Conservation (phyloP, 768 basidiomycete species). For the Phaffia tasmanica region DNA sequence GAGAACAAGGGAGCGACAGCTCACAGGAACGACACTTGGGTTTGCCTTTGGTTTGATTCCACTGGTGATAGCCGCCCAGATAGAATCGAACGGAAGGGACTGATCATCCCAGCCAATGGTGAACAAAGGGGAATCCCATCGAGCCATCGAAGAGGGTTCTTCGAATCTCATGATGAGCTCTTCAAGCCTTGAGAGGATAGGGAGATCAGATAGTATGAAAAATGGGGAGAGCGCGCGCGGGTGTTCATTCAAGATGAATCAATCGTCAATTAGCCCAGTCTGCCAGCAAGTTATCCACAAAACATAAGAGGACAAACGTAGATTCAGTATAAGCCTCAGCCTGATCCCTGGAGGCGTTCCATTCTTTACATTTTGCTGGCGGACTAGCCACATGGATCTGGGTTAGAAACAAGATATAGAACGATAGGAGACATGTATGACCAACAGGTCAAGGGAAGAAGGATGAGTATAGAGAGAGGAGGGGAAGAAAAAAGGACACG, state of each 20-base stretch:
- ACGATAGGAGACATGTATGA: neutral
- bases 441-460: neutral
- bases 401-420: neutral
- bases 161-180: conserved; percentile 82
- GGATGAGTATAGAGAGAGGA: neutral
- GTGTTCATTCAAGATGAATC: neutral
- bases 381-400: conserved; percentile 43
- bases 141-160: conserved; percentile 95
- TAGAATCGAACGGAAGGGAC: conserved; percentile 41
- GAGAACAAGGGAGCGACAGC: conserved; percentile 31
- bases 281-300: conserved; percentile 13
- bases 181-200: conserved; percentile 50
- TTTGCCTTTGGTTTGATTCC: conserved; percentile 79
- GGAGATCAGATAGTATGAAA: neutral
- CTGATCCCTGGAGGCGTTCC: conserved; percentile 53
- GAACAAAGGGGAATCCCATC: conserved; percentile 95
- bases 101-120: conserved; percentile 67
- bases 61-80: conserved; percentile 71
- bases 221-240: neutral
- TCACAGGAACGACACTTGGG: conserved; percentile 61
- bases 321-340: conserved; percentile 50
- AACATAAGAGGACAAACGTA: conserved; percentile 50
- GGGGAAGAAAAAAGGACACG: conserved; percentile 2
- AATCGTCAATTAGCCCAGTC: neutral
- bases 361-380: conserved; percentile 60